Base-by-base conservation (phyloP, 306 rosid genomes). In the Prunus mume region DNA sequence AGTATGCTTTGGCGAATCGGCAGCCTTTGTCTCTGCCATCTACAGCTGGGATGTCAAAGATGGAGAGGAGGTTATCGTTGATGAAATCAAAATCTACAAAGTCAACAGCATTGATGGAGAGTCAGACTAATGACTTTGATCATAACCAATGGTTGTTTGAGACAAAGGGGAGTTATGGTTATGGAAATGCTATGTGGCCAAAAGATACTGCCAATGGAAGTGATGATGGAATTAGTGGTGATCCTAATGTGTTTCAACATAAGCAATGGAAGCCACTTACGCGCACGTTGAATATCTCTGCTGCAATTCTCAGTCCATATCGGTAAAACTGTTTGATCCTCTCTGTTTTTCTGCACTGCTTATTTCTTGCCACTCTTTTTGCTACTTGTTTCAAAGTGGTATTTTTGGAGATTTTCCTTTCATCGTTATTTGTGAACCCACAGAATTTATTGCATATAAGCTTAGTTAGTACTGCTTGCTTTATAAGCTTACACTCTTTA, bases 141-240 rank as follows among this genome's bases (percentile, higher is more conserved):
- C 86, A 84, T 57, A 66, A 79, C 51, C 76, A 78, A 10, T 91
- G 93, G 93, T 67, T 89, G 83, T 86, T 79, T 85, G 94, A 87
- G 82, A 81, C 90, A 9, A 86, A 91, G 32, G 93, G 88, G 68
- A 88, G 87, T 60, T 91, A 91, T 57, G 97, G 97, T 18, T 89
- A 86, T 78, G 97, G 94, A 50, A 91, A 83, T 79, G 97, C 92
- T 69, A 86, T 89, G 91, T 85, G 93, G 92, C 94, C 97, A 0
- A 82, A 78, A 72, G 91, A 82, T 25, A 22, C 79, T 51, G 88
- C 49, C 50, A 81, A 65, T 69, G 88, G 82, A 50, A 69, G 63
- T 73, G 78, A 81, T n/a, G 92, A 83, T 27, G 86, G 85, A 86
- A 83, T 80, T 85, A 75, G 55, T 46, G 91, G 93, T 32, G 96